Evolutionary conservation across 345 rosid species (phyloP).

Genomic region (Melastoma malabathricum): DNA sequence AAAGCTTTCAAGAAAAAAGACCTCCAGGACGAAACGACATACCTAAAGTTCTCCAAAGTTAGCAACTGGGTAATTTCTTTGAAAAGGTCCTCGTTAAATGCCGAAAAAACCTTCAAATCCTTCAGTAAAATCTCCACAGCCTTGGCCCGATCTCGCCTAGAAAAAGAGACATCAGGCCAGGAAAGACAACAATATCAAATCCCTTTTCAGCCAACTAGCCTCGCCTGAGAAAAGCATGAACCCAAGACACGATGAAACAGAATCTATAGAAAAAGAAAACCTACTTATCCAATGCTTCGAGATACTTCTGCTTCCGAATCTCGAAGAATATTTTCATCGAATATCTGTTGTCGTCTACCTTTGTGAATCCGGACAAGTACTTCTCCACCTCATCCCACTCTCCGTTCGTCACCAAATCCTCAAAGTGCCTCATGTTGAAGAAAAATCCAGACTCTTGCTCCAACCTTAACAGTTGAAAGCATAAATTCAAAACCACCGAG

Average conservation of each 20-base stretch:
- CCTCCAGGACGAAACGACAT: constrained; percentile 4
- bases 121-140: constrained; percentile 76
- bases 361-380: constrained; percentile 70
- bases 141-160: constrained; percentile 68
- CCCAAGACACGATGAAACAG: not conserved
- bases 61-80: constrained; percentile 77
- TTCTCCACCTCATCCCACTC: constrained; percentile 90
- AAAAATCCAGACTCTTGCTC: constrained; percentile 83
- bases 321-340: constrained; percentile 93
- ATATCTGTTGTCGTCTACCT: constrained; percentile 69
- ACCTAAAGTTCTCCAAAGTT: constrained; percentile 81
- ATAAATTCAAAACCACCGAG: constrained; percentile 1
- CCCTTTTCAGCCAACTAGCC: not conserved
- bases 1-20: too few species aligned
- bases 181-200: not conserved
- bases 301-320: constrained; percentile 84
- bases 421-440: constrained; percentile 76
- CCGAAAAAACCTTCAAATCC: constrained; percentile 73
- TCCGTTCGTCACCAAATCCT: constrained; percentile 79
- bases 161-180: constrained; percentile 1
- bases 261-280: constrained; percentile 4
- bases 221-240: not conserved
- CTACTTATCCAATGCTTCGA: constrained; percentile 83
- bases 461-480: constrained; percentile 25
- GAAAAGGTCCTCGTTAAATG: constrained; percentile 70